These are phyloP conservation scores for Circinella umbellata DNA, from an alignment of 371 early-diverging fungal species.

Conservation along the genomic window DNA sequence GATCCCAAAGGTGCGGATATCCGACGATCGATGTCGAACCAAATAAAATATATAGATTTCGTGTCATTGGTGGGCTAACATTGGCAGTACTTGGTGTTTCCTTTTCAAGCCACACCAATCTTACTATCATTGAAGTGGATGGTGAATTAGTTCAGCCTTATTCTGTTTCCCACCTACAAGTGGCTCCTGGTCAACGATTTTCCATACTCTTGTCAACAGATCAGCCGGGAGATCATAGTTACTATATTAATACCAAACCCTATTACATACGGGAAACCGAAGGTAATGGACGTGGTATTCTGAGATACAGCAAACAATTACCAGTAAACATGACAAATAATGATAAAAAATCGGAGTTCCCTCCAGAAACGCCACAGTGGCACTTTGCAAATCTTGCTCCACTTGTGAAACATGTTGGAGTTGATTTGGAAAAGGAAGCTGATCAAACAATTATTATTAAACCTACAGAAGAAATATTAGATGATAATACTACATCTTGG, in stretches of 20 bases:
- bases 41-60: constrained; percentile 40
- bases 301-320: constrained; percentile 3
- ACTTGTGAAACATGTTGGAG: neutral
- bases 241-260: constrained; percentile 9
- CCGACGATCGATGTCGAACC: constrained; percentile 28
- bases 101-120: constrained; percentile 32
- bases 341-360: neutral
- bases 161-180: constrained; percentile 28
- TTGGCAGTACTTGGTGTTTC: constrained; percentile 38
- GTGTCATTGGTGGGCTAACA: constrained; percentile 40
- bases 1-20: constrained; percentile 26
- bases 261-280: neutral
- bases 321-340: neutral
- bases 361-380: constrained; percentile 15
- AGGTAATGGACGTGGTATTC: constrained; percentile 12
- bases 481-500: constrained; percentile 30
- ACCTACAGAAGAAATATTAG: constrained; percentile 11
- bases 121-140: constrained; percentile 51
- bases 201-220: constrained; percentile 38
- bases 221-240: constrained; percentile 6
- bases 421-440: constrained; percentile 1
- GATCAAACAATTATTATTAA: constrained; percentile 20
- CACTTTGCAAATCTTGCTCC: constrained; percentile 17
- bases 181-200: constrained; percentile 48
- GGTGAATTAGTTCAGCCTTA: constrained; percentile 41